These are phyloP conservation scores for Metarhizium robertsii DNA, from an alignment of 2,329 filamentous ascomycete species.

Conservation along the genomic window DNA sequence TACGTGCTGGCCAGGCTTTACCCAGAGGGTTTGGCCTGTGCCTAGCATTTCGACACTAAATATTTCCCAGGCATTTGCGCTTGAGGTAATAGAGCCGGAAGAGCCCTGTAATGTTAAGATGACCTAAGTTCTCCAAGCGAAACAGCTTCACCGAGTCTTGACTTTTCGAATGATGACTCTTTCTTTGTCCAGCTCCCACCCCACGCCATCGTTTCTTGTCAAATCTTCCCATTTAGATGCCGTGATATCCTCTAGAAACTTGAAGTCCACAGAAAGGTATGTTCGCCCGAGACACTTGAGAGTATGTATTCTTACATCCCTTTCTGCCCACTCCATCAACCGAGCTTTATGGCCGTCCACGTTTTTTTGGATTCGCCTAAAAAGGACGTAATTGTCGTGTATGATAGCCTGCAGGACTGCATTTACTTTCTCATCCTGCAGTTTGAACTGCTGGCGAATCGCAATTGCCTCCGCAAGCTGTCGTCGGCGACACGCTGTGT, in stretches of 20 bases:
- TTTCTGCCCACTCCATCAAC: constrained; percentile 74
- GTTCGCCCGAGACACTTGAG: constrained; percentile 79
- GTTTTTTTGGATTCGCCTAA: constrained; percentile 58
- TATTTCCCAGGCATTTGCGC: background rate
- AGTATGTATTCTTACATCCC: constrained; percentile 62
- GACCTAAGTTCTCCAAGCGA: background rate
- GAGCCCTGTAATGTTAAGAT: background rate
- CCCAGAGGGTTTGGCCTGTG: no score
- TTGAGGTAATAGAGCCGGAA: background rate
- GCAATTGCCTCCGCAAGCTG: constrained; percentile 66
- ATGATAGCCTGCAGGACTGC: constrained; percentile 60
- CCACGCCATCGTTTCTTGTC: constrained; percentile 59
- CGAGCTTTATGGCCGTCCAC: constrained; percentile 75
- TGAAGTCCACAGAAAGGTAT: constrained; percentile 64
- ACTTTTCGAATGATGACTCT: constrained; percentile 66
- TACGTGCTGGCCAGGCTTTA: no score
- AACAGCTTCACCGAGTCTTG: constrained; percentile 26
- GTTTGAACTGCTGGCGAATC: constrained; percentile 49
- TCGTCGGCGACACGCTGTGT: constrained; percentile 75
- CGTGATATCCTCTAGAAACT: constrained; percentile 60
- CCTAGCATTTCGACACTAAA: background rate
- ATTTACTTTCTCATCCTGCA: constrained; percentile 61
- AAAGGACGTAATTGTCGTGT: constrained; percentile 74
- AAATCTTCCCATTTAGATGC: constrained; percentile 66
- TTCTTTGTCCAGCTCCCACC: constrained; percentile 70